phyloP scores from a whole-genome alignment of 1,284 basidiomycete genomes.

The Trametes sp. region DNA sequence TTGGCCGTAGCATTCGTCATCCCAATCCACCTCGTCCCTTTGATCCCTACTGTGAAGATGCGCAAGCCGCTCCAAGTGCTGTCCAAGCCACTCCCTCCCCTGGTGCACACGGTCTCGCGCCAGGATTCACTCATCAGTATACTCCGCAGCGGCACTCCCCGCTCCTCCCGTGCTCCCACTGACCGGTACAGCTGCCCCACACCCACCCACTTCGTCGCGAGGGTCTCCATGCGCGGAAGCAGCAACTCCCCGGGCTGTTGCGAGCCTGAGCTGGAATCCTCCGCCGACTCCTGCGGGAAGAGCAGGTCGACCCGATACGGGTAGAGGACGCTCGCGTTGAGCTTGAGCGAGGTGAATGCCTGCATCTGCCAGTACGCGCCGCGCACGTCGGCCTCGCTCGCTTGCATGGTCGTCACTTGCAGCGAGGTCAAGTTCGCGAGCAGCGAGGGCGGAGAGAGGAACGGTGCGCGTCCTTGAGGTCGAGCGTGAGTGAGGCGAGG shows the following conservation, averaged over 20 bases:
- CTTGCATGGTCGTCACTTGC: constrained; percentile 54
- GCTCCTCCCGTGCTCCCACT: constrained; percentile 51
- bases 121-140: constrained; percentile 53
- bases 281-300: constrained; percentile 13
- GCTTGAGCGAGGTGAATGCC: constrained; percentile 52
- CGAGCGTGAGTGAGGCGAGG: constrained; percentile 54
- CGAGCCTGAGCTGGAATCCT: background rate
- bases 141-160: constrained; percentile 51
- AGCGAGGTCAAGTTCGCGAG: constrained; percentile 51
- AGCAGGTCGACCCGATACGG: constrained; percentile 51
- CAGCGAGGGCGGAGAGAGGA: constrained; percentile 42
- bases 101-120: constrained; percentile 28
- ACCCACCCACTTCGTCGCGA: constrained; percentile 54
- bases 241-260: constrained; percentile 17
- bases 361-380: constrained; percentile 47
- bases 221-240: constrained; percentile 50
- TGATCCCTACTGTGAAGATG: too few species aligned
- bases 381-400: constrained; percentile 46
- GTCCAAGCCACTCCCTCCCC: too few species aligned
- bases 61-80: too few species aligned
- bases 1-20: too few species aligned
- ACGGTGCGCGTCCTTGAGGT: constrained; percentile 58
- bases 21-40: too few species aligned
- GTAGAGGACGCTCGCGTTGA: constrained; percentile 50
- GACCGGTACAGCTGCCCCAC: constrained; percentile 52